These are phyloP conservation scores for Cynara cardunculus DNA, from an alignment of 129 eudicot genomes.

Conservation along the genomic window DNA sequence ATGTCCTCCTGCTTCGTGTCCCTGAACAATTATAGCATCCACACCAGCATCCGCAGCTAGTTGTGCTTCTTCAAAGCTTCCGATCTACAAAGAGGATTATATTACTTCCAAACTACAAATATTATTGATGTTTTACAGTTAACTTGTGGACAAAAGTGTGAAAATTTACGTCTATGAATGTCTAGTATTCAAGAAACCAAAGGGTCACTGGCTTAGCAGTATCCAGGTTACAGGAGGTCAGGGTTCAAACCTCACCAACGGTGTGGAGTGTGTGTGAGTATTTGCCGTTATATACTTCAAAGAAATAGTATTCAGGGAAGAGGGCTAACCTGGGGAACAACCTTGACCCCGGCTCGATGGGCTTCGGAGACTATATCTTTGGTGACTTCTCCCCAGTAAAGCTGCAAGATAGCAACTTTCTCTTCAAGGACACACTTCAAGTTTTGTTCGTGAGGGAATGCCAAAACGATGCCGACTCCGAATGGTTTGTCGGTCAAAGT, in stretches of 20 bases:
- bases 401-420: slow-evolving; percentile 82
- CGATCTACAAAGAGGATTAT: slow-evolving; percentile 44
- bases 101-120: slow-evolving; percentile 1
- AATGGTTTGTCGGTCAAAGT: slow-evolving; percentile 80
- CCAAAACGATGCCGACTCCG: slow-evolving; percentile 88
- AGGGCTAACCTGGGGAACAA: slow-evolving; percentile 78
- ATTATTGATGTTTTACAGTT: not conserved
- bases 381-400: slow-evolving; percentile 82
- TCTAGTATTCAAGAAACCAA: not conserved
- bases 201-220: not conserved
- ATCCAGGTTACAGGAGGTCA: not conserved
- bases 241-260: not conserved
- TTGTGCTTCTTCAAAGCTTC: slow-evolving; percentile 74
- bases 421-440: slow-evolving; percentile 72
- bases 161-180: not conserved
- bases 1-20: slow-evolving; percentile 94
- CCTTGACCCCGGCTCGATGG: slow-evolving; percentile 82
- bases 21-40: slow-evolving; percentile 93
- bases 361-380: slow-evolving; percentile 64
- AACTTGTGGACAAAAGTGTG: not conserved
- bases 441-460: slow-evolving; percentile 88
- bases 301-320: not conserved
- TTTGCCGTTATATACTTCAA: not conserved
- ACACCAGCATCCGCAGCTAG: slow-evolving; percentile 69
- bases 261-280: not conserved